Percentiles rank a stretch among this genome's conserved stretches.
Conservation (phyloP, 768 basidiomycete species). For the Boletus tylopilopsis region DNA sequence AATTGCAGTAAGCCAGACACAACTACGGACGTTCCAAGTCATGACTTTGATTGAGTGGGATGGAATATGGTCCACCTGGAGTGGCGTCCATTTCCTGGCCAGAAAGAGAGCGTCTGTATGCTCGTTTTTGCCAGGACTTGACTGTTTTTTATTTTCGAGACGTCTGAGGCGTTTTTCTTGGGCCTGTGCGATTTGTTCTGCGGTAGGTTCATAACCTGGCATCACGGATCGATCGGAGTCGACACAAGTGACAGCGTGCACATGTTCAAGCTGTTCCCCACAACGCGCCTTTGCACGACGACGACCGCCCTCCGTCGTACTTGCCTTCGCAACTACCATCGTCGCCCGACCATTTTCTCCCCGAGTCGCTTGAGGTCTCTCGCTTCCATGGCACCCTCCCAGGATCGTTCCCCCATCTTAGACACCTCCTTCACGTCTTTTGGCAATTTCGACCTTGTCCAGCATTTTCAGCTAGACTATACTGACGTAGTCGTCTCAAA, state of each 20-base stretch:
- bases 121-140: background rate
- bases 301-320: slow-evolving; percentile 15
- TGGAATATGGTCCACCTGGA: slow-evolving; percentile 7
- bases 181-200: slow-evolving; percentile 54
- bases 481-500: slow-evolving; percentile 79
- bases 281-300: slow-evolving; percentile 13
- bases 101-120: slow-evolving; percentile 8
- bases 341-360: background rate
- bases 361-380: slow-evolving; percentile 10
- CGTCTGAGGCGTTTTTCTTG: slow-evolving; percentile 42
- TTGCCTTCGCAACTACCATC: slow-evolving; percentile 2
- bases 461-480: slow-evolving; percentile 70
- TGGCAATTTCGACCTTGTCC: slow-evolving; percentile 84
- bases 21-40: slow-evolving; percentile 77
- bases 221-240: background rate
- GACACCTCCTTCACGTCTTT: slow-evolving; percentile 33
- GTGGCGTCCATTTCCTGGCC: slow-evolving; percentile 35
- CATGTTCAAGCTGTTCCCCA: slow-evolving; percentile 32
- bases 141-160: slow-evolving; percentile 40
- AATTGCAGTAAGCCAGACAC: background rate
- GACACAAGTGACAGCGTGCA: background rate
- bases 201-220: slow-evolving; percentile 35
- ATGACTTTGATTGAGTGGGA: slow-evolving; percentile 47
- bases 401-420: slow-evolving; percentile 18
- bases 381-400: slow-evolving; percentile 29